These are phyloP conservation scores for Nakazawaea wyomingensis DNA, from an alignment of 805 yeast genomes.

Conservation along the genomic window DNA sequence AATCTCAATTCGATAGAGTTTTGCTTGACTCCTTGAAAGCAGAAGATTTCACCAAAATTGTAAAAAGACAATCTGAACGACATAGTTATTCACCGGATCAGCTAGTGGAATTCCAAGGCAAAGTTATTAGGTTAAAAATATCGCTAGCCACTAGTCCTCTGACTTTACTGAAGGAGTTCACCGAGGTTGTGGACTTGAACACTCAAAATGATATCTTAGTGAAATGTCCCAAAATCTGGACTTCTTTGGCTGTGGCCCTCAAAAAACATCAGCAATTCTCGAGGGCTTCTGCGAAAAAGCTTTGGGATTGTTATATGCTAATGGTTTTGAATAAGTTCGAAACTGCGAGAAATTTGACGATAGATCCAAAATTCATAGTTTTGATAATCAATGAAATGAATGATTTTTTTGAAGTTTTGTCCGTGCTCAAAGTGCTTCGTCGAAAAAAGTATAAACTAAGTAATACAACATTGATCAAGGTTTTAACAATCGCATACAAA, in stretches of 20 bases:
- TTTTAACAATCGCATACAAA: too few relatives aligned
- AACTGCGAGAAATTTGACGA: background rate
- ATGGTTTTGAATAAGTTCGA: background rate
- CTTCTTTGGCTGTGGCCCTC: background rate
- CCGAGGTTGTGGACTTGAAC: background rate
- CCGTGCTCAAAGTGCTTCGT: background rate
- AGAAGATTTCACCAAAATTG: background rate
- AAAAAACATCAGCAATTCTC: background rate
- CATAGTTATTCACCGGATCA: background rate
- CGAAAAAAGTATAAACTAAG: background rate
- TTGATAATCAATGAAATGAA: background rate
- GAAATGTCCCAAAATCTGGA: constrained; percentile 8
- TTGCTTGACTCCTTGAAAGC: background rate
- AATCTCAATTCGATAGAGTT: background rate
- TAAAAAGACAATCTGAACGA: background rate
- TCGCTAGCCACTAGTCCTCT: background rate
- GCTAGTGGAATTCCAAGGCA: background rate
- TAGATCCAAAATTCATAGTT: constrained; percentile 6
- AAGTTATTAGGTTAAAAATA: constrained; percentile 3
- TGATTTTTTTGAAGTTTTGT: background rate
- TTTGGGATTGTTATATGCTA: constrained; percentile 2
- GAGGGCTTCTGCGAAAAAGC: background rate
- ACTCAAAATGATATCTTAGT: background rate
- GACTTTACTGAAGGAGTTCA: background rate
- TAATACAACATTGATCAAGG: too few relatives aligned